Conservation (phyloP, 2,329 filamentous ascomycete genomes). For the Diaporthe sp. region DNA sequence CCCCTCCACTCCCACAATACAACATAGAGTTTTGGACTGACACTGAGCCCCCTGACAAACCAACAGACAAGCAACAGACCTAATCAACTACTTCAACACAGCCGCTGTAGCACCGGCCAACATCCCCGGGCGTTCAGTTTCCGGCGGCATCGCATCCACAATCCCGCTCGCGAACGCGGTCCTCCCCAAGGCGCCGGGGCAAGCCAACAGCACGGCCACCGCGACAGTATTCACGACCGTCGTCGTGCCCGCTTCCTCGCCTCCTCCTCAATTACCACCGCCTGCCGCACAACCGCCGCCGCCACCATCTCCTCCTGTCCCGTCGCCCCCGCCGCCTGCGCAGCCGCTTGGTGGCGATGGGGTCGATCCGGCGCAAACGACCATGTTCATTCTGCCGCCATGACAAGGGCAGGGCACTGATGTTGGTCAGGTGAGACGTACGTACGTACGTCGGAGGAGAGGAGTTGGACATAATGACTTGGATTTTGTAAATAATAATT, state of each 20-base stretch:
- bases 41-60: neutral
- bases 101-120: neutral
- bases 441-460: neutral
- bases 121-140: conserved; percentile 10
- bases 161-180: conserved; percentile 28
- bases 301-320: neutral
- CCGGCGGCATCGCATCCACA: conserved; percentile 20
- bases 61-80: neutral
- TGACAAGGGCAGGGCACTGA: neutral
- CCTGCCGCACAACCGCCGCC: neutral
- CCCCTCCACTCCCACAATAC: no score
- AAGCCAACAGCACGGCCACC: conserved; percentile 3
- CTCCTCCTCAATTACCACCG: neutral
- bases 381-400: neutral
- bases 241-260: conserved; percentile 2
- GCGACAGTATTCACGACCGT: conserved; percentile 30
- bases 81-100: conserved; percentile 22
- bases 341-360: neutral
- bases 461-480: neutral
- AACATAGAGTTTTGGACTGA: no score
- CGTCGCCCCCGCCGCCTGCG: neutral
- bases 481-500: conserved; percentile 10
- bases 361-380: neutral
- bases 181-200: neutral
- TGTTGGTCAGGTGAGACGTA: neutral